Conservation (phyloP, 371 early-diverging fungal species). For the Actinomortierella wolfii region DNA sequence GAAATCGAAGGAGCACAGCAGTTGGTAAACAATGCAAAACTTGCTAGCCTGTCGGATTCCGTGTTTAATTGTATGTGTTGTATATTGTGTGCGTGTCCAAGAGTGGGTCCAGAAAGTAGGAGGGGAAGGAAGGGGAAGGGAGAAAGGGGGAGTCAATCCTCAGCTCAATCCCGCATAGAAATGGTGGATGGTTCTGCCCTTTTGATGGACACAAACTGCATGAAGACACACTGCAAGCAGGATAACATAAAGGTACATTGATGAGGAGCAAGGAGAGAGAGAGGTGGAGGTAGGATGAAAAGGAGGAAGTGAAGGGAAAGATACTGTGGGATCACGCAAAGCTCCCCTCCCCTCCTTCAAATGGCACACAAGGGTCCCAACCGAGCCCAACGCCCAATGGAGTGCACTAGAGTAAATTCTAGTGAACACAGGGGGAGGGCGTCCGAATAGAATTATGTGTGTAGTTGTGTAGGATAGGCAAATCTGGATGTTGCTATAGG, state of each 20-base stretch:
- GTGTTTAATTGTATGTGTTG: no score
- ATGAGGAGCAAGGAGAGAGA: not conserved
- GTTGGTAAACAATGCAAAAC: no score
- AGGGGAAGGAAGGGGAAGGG: not conserved
- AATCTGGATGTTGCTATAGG: no score
- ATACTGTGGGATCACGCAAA: not conserved
- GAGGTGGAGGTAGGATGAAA: not conserved
- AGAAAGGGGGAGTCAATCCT: not conserved
- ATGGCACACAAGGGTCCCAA: not conserved
- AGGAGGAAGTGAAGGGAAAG: not conserved
- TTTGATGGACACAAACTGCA: no score
- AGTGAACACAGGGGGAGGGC: no score
- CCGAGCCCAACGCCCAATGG: not conserved
- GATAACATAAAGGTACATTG: not conserved
- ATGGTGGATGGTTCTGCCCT: no score
- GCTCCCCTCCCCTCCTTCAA: not conserved
- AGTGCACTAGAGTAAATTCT: not conserved
- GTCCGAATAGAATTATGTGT: no score
- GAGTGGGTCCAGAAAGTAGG: not conserved
- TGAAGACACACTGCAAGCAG: not conserved
- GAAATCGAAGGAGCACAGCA: not conserved
- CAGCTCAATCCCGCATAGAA: slow-evolving; percentile 1
- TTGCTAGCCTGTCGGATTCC: no score
- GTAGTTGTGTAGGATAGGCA: no score
- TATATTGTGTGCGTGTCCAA: not conserved